Evolutionary conservation across 352 stramenopile genomes (phyloP), one percentile per base, ranked within the genome.

Genomic region (Pythium aphanidermatum): DNA sequence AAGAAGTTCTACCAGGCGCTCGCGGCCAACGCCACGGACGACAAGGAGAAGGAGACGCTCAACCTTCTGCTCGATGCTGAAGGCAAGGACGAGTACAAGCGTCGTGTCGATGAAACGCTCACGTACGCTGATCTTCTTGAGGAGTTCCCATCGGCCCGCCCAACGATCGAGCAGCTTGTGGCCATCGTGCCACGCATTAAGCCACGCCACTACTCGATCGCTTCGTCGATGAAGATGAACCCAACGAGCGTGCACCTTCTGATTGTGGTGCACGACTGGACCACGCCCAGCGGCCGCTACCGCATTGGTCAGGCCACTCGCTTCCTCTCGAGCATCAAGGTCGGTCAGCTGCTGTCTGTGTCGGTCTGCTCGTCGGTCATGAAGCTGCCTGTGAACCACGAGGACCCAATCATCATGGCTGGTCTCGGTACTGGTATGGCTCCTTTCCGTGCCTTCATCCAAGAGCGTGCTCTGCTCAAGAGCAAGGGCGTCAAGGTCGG

Each of bases 201-300:
- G 61, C 60, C 85, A 46, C 83, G 85, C n/a, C 83, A 92, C 64
- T 96, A 96, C 67, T 94, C 80, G 31, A 95, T 96, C 49, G 83
- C 83, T n/a, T 95, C 81, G 20, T 91, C 74, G 46, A 88, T 87
- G 70, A 86, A 92, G 68, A 71, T 86, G 62, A 83, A 90, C 60
- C 80, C 79, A 25, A 77, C 58, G 29, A 82, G 73, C 39, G 79
- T 96, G 31, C 80, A 96, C 53, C 48, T 96, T 56, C 63, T 91
- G 21, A 74, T 95, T 29, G 83, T 95, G 16, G 77, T 89, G 50
- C 79, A 94, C 58, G 74, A 92, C 61, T 95, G 83, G 85, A 87
- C 75, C 23, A 92, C 73, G 27, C 79, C 75, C 1, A 73, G 59
- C 31, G 80, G 81, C 49, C 74, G 72, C 51, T 75, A 90, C 62